Evolutionary conservation across 129 eudicot species (phyloP), one percentile per base, ranked within the genome.

Genomic region (Escallonia herrerae): DNA sequence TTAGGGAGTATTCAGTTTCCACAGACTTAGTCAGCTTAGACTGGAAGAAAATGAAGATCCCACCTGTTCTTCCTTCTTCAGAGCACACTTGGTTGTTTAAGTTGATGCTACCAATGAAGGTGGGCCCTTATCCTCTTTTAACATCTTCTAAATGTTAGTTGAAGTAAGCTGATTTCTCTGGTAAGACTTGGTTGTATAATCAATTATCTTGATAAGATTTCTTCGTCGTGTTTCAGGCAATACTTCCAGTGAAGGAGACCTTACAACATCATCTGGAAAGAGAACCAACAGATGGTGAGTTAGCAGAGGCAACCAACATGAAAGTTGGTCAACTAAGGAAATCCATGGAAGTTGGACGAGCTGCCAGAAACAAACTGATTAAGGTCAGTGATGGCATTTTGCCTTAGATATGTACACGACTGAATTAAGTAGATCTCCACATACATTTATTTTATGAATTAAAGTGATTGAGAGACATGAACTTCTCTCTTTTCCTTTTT

Each of bases 21-120:
- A 73, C 90, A 4, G 83, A 89, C 55, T 76, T 89, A 63, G 86
- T 71, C 62, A 84, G 89, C 84, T 74, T 81, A 43, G 94, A 94
- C 60, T 94, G 99, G 99, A 94, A 86, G 83, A 94, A 78, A 66
- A 89, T 89, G 99, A 94, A 94, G 85, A 94, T 94, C 40, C 99
- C 99, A 0, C 90, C 97, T 0, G 97, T 89, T 69, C 99, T 94
- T 77, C 81, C 99, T 63, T 89, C 95, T 66, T 82, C 95, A 39
- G 97, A 94, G 72, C 94, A 94, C 67, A 68, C 65, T 50, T 89
- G 95, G 76, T 74, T 94, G 11, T 94, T 94, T 61, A 89, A 82
- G 74, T 73, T 84, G 55, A 78, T 94, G 82, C 95, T 89, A 67
- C 93, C 97, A 9, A 80, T 82, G 95, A 89, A 94, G 97, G 99